Base-by-base conservation (phyloP, 164 flowering plant species). In the Piper longum region DNA sequence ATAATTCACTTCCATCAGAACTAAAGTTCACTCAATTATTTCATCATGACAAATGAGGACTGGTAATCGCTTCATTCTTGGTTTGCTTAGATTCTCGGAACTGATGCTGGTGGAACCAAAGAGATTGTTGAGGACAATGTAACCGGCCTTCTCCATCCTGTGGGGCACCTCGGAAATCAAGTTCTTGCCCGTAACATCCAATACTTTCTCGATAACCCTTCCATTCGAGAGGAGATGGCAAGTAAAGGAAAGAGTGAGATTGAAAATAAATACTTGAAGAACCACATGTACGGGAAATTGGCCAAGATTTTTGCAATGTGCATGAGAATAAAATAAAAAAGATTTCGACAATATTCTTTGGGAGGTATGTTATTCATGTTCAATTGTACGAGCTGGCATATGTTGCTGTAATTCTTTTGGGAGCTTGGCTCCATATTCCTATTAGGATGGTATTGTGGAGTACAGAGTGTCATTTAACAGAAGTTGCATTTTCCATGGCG, bases 91-190 rank as follows among this genome's bases (percentile, higher is more conserved):
- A 84, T 95, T 41, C 85, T 95, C 13, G 99, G 97, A 70, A 95
- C 99, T 7, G 93, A 91, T 75, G 88, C 95, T n/a, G 99, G 98
- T 54, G 99, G 99, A 60, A 89, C 99, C 57, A 72, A 59, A 65
- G 98, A 89, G 83, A 87, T 89, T 54, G 89, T 91, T 6, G 88
- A 91, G 66, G 85, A 88, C 72, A 88, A 93, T 63, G 78, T 84
- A n/a, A 91, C 59, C 36, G 36, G 36, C 36, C 36, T 26, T 26
- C 36, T 26, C 36, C 36, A 26, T 26, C 36, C 36, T 26, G 17
- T 79, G 13, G 99, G 99, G 13, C 89, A 71, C 54, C 79, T 77
- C 11, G 99, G 98, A n/a, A 70, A 74, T 65, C 66, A 60, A 61
- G 74, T 76, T 43, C 91, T 95, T 18, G 81, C 97, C 3, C 74